Conservation (phyloP, 306 rosid species). For the Arachis stenosperma region DNA sequence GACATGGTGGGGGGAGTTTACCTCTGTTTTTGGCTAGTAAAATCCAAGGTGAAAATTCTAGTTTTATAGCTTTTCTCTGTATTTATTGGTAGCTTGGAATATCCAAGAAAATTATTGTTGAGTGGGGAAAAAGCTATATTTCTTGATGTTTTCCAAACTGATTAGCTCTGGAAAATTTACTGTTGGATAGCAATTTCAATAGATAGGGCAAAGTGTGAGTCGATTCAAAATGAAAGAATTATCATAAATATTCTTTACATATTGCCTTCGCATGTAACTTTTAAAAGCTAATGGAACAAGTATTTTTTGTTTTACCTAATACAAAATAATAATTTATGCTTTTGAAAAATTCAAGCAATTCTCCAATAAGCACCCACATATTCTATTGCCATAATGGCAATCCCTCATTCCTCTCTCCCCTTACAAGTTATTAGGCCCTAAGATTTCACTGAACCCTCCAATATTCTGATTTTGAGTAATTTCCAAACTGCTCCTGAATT, state of each 20-base stretch:
- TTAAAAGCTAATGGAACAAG: too few relatives aligned
- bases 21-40: slow-evolving; percentile 85
- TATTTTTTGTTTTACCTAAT: too few relatives aligned
- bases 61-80: neutral
- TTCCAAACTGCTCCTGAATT: too few relatives aligned
- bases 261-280: neutral
- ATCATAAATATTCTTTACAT: slow-evolving; percentile 13
- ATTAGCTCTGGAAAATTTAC: neutral
- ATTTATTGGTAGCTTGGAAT: slow-evolving; percentile 12
- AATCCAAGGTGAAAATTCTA: slow-evolving; percentile 64
- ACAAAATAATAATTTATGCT: too few relatives aligned
- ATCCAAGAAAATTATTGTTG: slow-evolving; percentile 11
- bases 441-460: too few relatives aligned
- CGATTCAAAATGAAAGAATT: neutral
- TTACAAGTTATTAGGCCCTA: too few relatives aligned
- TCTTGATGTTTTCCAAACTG: neutral
- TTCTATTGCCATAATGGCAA: too few relatives aligned
- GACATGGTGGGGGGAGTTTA: slow-evolving; percentile 97
- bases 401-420: too few relatives aligned
- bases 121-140: neutral
- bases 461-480: too few relatives aligned
- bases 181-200: neutral
- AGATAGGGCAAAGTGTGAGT: slow-evolving; percentile 2
- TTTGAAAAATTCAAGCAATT: too few relatives aligned
- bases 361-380: too few relatives aligned